phyloP scores from a whole-genome alignment of 2,329 filamentous ascomycete species.

The Claviceps capensis region DNA sequence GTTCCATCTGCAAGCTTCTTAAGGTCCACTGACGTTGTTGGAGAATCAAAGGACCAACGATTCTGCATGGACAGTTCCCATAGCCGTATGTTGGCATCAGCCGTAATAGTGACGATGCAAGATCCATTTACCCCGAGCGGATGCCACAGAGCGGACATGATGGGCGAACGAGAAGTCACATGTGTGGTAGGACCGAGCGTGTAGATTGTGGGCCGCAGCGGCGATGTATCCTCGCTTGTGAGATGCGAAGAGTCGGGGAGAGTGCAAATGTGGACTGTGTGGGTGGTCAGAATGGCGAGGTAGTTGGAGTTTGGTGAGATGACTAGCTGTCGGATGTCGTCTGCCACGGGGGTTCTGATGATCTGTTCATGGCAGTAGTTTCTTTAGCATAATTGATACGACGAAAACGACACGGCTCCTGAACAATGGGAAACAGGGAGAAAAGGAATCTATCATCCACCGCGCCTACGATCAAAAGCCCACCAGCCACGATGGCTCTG shows the following conservation, averaged over 20 bases:
- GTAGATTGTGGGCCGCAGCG: conserved; percentile 71
- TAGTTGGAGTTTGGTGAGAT: conserved; percentile 73
- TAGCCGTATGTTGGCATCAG: conserved; percentile 73
- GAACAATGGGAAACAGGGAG: no score
- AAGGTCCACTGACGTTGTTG: conserved; percentile 72
- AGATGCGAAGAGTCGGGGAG: conserved; percentile 71
- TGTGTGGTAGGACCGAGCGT: conserved; percentile 88
- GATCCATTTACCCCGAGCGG: conserved; percentile 72
- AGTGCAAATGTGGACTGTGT: conserved; percentile 80
- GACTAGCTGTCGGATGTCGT: conserved; percentile 71
- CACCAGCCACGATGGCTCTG: no score
- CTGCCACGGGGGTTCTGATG: conserved; percentile 64
- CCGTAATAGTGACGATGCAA: conserved; percentile 77
- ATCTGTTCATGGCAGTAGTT: conserved; percentile 30
- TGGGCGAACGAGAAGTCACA: conserved; percentile 68
- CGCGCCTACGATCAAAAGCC: no score
- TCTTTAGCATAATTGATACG: neutral
- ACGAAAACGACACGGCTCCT: no score
- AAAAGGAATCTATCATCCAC: neutral
- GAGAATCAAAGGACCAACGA: conserved; percentile 74
- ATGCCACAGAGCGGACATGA: conserved; percentile 82
- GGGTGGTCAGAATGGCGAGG: conserved; percentile 72
- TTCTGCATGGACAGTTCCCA: conserved; percentile 84
- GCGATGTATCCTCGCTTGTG: conserved; percentile 49
- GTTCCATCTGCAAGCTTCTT: conserved; percentile 79